phyloP scores from a whole-genome alignment of 1,284 basidiomycete species.

The Irpex rosettiformis region DNA sequence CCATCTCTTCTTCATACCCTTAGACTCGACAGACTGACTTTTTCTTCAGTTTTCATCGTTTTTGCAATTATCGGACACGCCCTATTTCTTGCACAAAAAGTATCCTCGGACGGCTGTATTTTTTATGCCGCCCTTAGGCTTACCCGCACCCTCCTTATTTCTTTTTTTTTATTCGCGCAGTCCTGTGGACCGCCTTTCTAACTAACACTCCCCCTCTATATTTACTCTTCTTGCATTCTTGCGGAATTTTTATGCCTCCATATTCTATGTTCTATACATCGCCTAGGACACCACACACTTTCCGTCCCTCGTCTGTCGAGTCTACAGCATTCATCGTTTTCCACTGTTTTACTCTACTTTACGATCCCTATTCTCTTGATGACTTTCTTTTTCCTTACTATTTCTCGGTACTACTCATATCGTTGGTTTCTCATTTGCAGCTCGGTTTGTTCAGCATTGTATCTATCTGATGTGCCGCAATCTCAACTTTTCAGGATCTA shows the following conservation, averaged over 20 bases:
- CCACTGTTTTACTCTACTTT: neutral
- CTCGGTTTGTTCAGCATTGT: no score
- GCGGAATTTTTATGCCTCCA: neutral
- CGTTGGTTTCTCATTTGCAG: no score
- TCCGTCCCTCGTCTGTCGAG: neutral
- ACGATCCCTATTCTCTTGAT: neutral
- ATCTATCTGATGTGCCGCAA: no score
- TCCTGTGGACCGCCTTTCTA: neutral
- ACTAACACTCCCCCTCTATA: neutral
- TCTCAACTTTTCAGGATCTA: no score
- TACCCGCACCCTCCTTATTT: neutral
- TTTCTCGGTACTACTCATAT: neutral
- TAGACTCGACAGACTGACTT: neutral
- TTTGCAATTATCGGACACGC: neutral
- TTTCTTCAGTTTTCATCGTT: neutral
- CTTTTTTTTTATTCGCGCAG: neutral
- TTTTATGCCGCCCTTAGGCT: neutral
- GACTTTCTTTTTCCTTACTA: neutral
- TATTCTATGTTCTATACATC: neutral
- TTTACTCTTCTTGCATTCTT: neutral
- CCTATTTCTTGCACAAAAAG: neutral
- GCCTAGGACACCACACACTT: neutral
- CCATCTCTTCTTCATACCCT: constrained; percentile 1
- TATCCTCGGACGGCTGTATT: neutral
- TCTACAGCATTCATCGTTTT: no score